A percentile compares a stretch with the other conserved stretches of the same genome.
phyloP scores from a whole-genome alignment of 2,329 filamentous ascomycete genomes.

The Aspergillus pseudoglaucus region DNA sequence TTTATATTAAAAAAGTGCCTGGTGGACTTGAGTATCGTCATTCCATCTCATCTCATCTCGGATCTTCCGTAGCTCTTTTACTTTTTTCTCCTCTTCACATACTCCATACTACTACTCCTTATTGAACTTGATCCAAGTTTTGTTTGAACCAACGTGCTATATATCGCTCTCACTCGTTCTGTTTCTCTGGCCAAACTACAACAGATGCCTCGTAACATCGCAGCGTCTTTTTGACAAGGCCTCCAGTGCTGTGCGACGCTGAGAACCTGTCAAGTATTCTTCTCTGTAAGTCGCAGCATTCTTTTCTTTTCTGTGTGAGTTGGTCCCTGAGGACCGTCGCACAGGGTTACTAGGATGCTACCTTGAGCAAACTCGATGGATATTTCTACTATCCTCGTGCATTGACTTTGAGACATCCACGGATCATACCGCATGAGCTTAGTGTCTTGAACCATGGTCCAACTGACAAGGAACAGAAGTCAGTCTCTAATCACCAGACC shows the following conservation, averaged over 20 bases:
- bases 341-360: no score
- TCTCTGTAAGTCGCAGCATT: background rate
- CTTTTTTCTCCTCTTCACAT: background rate
- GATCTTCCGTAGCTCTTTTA: background rate
- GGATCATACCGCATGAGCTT: no score
- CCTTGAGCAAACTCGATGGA: no score
- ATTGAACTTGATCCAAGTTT: background rate
- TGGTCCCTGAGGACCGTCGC: no score
- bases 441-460: conserved; percentile 45
- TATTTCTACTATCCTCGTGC: no score
- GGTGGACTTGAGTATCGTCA: background rate
- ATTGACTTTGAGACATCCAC: no score
- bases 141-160: no score
- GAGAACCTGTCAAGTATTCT: background rate
- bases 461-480: conserved; percentile 54
- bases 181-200: background rate
- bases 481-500: conserved; percentile 51
- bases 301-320: background rate
- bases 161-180: background rate
- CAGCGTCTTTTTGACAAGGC: background rate
- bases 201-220: background rate
- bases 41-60: background rate
- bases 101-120: background rate
- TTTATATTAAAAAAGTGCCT: no score
- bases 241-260: background rate